Percentiles rank a stretch among this genome's conserved stretches.
Evolutionary conservation across 1,284 basidiomycete genomes (phyloP).

Genomic region (Austroboletus novae-zelandiae): DNA sequence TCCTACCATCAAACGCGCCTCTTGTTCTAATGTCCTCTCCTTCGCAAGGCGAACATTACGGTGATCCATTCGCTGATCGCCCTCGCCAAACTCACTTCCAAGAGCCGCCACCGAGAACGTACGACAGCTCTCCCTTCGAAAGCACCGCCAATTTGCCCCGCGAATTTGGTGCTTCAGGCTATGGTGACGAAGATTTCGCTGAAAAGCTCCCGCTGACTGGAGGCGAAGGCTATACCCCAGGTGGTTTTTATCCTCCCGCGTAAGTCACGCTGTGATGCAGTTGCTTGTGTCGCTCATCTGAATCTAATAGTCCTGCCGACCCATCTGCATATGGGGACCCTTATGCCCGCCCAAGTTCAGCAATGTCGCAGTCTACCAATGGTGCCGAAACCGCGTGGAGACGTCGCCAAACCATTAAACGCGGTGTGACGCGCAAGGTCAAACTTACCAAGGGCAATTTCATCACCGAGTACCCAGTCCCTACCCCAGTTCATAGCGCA

Average conservation of each 20-base stretch:
- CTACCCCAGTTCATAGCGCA: conserved; percentile 82
- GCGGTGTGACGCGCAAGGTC: conserved; percentile 89
- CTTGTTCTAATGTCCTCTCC: conserved; percentile 48
- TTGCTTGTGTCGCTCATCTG: neutral
- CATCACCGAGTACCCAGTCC: conserved; percentile 88
- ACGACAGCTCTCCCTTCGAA: conserved; percentile 47
- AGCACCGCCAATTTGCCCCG: conserved; percentile 55
- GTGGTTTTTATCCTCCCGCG: conserved; percentile 70
- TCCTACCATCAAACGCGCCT: neutral
- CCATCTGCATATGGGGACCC: conserved; percentile 67
- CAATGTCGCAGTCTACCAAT: conserved; percentile 61
- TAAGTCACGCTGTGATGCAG: conserved; percentile 35
- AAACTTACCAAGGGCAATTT: conserved; percentile 92
- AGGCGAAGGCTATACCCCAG: conserved; percentile 49
- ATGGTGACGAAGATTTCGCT: conserved; percentile 62
- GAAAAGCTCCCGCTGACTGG: conserved; percentile 72
- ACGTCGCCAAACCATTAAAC: conserved; percentile 87
- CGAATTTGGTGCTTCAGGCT: conserved; percentile 46
- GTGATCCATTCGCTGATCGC: conserved; percentile 71
- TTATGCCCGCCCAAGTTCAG: conserved; percentile 60
- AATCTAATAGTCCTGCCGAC: conserved; percentile 49
- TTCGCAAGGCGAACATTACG: conserved; percentile 39
- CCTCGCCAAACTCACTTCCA: conserved; percentile 58
- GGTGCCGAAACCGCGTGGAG: conserved; percentile 78
- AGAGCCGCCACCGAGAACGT: conserved; percentile 44